Evolutionary conservation across 129 eudicot species (phyloP).

Genomic region (Glebionis coronaria): DNA sequence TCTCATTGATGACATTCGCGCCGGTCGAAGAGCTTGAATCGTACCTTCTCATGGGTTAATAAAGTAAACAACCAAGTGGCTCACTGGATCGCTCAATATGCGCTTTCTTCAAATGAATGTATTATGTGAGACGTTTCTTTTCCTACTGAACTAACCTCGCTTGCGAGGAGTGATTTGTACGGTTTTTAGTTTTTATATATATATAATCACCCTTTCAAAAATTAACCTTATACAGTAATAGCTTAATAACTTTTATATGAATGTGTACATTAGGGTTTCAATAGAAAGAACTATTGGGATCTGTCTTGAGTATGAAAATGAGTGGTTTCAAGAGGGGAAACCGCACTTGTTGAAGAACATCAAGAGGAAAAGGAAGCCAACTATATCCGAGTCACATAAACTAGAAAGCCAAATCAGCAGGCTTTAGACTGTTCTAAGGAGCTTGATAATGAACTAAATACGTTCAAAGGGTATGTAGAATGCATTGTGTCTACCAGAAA

Average conservation of each 20-base stretch:
- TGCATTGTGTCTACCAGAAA: slow-evolving; percentile 6
- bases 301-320: slow-evolving; percentile 25
- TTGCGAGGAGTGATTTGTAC: too few relatives aligned
- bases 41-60: too few relatives aligned
- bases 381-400: neutral
- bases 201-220: too few relatives aligned
- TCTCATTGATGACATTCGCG: too few relatives aligned
- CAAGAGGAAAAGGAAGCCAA: slow-evolving; percentile 18
- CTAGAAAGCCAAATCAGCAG: neutral
- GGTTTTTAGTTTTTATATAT: too few relatives aligned
- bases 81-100: too few relatives aligned
- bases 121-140: too few relatives aligned
- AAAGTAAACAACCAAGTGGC: too few relatives aligned
- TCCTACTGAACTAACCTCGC: too few relatives aligned
- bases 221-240: too few relatives aligned
- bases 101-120: too few relatives aligned
- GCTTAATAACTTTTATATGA: neutral
- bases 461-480: slow-evolving; percentile 10
- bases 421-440: slow-evolving; percentile 6
- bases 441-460: slow-evolving; percentile 7
- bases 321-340: slow-evolving; percentile 25
- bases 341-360: slow-evolving; percentile 12
- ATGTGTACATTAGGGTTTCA: slow-evolving; percentile 23
- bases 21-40: too few relatives aligned
- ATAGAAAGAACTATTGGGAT: slow-evolving; percentile 22